These are phyloP conservation scores for Collybia sordida DNA, from an alignment of 768 basidiomycete species.

Conservation along the genomic window DNA sequence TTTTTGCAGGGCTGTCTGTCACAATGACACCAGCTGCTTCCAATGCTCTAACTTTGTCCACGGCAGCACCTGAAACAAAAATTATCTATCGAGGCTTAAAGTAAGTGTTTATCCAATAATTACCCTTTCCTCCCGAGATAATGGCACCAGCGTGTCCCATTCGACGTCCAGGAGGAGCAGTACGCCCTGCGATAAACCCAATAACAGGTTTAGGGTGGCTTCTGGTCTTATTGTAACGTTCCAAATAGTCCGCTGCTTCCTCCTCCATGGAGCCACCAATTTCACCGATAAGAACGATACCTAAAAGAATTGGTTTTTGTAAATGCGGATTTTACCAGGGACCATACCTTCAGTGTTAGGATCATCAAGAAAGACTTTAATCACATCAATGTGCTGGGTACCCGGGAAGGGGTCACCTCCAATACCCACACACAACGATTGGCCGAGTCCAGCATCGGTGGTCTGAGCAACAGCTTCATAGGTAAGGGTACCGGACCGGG, in stretches of 20 bases:
- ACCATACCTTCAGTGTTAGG: conserved; percentile 82
- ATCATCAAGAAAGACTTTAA: conserved; percentile 96
- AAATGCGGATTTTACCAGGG: not conserved
- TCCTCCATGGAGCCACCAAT: conserved; percentile 99
- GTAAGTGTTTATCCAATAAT: conserved; percentile 2
- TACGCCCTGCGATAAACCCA: conserved; percentile 96
- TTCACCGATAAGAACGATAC: conserved; percentile 97
- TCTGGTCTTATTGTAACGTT: conserved; percentile 88
- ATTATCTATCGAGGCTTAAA: not conserved
- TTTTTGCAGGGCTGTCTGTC: conserved; percentile 93
- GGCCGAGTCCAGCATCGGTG: conserved; percentile 92
- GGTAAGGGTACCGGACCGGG: conserved; percentile 93
- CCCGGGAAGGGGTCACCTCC: conserved; percentile 98
- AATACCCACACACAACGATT: conserved; percentile 95
- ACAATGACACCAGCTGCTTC: conserved; percentile 92
- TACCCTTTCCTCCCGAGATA: conserved; percentile 96
- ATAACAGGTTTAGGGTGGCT: conserved; percentile 91
- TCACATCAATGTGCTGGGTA: conserved; percentile 91
- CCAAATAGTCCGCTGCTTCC: conserved; percentile 96
- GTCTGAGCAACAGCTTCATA: conserved; percentile 99
- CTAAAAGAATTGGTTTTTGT: conserved; percentile 31
- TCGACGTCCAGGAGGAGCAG: conserved; percentile 95
- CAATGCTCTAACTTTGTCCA: conserved; percentile 90
- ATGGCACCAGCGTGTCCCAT: conserved; percentile 99
- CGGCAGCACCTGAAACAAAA: conserved; percentile 66